phyloP scores from a whole-genome alignment of 345 rosid genomes.

The Gossypium herbaceum region DNA sequence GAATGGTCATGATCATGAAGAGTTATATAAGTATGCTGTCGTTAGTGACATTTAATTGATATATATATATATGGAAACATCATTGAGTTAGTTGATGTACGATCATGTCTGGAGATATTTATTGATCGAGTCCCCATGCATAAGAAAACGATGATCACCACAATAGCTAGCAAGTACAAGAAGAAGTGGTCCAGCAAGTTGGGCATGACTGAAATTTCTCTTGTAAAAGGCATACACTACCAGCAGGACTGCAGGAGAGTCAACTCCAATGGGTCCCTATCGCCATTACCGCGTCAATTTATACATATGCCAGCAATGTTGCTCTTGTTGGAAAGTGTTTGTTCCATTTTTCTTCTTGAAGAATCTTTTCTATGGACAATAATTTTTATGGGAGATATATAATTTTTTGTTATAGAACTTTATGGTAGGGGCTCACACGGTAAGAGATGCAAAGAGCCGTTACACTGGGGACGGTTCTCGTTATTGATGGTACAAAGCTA shows the following conservation, averaged over 20 bases:
- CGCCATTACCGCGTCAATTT: background rate
- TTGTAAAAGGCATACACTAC: background rate
- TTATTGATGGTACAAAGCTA: no score
- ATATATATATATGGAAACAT: background rate
- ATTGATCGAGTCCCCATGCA: background rate
- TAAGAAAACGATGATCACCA: background rate
- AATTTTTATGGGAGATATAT: no score
- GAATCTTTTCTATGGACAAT: no score
- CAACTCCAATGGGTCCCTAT: background rate
- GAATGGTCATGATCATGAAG: background rate
- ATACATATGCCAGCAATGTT: background rate
- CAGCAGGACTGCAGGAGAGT: background rate
- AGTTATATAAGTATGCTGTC: background rate
- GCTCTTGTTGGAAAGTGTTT: background rate
- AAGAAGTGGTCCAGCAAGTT: background rate
- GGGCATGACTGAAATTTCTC: background rate
- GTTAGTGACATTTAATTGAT: background rate
- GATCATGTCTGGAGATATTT: background rate
- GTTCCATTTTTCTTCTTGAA: background rate
- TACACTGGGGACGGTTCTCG: no score
- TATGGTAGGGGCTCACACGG: no score
- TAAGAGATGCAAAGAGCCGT: no score
- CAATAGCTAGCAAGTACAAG: background rate
- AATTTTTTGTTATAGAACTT: no score
- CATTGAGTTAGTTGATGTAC: no score